These are phyloP conservation scores for Suhomyces anneliseae DNA, from an alignment of 1,139 yeast genomes.

Conservation along the genomic window DNA sequence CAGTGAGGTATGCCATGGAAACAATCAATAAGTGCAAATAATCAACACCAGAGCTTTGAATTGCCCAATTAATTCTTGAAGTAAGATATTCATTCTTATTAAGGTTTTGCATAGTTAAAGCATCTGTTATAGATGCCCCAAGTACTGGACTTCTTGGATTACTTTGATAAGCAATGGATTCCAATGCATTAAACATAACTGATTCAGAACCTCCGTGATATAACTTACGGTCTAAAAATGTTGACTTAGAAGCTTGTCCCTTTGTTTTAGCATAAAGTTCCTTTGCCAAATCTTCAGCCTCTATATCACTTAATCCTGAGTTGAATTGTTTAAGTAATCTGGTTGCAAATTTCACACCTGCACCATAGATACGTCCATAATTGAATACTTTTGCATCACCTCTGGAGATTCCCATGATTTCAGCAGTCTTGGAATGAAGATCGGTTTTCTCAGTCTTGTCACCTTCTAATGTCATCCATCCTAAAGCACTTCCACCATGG, in stretches of 20 bases:
- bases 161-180: constrained; percentile 81
- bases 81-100: constrained; percentile 71
- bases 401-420: constrained; percentile 83
- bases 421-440: constrained; percentile 91
- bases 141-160: constrained; percentile 87
- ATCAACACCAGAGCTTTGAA: constrained; percentile 97
- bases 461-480: constrained; percentile 99
- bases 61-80: constrained; percentile 95
- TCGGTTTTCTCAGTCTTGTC: constrained; percentile 89
- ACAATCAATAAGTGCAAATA: constrained; percentile 82
- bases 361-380: constrained; percentile 97
- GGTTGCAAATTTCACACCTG: constrained; percentile 89
- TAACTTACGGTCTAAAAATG: constrained; percentile 32
- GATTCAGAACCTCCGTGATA: constrained; percentile 97
- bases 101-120: constrained; percentile 67
- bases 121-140: constrained; percentile 91
- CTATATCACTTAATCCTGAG: constrained; percentile 61
- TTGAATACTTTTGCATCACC: constrained; percentile 94
- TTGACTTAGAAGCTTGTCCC: constrained; percentile 51
- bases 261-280: constrained; percentile 78
- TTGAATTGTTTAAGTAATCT: constrained; percentile 80
- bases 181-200: constrained; percentile 83
- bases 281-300: constrained; percentile 69
- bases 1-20: constrained; percentile 81
- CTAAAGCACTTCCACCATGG: constrained; percentile 96